Conservation (phyloP, 2,329 filamentous ascomycete species). For the Ophiocordyceps sinensis region DNA sequence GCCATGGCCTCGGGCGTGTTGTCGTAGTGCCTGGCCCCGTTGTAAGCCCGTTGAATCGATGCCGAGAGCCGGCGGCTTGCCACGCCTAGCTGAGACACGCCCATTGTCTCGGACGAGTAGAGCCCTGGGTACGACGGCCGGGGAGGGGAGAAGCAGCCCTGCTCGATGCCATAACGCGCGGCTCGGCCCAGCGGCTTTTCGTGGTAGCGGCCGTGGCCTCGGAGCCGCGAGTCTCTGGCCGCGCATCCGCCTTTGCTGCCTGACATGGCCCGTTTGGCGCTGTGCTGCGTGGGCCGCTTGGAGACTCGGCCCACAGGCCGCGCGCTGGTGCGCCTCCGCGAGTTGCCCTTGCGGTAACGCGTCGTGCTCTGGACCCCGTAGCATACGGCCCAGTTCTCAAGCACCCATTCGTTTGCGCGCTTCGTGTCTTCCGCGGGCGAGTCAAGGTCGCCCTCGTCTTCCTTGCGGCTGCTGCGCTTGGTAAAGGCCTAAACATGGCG, state of each 20-base stretch:
- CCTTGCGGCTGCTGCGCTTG: slow-evolving; percentile 21
- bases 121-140: slow-evolving; percentile 9
- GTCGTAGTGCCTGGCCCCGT: neutral
- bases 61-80: neutral
- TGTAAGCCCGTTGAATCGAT: neutral
- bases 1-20: slow-evolving; percentile 1
- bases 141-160: slow-evolving; percentile 4
- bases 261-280: slow-evolving; percentile 15
- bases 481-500: slow-evolving; percentile 20
- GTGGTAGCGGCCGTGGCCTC: slow-evolving; percentile 9
- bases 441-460: slow-evolving; percentile 2
- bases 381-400: slow-evolving; percentile 53
- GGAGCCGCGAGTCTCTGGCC: slow-evolving; percentile 12
- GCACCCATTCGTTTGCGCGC: slow-evolving; percentile 62
- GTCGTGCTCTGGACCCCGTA: slow-evolving; percentile 79
- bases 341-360: slow-evolving; percentile 46
- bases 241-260: slow-evolving; percentile 19
- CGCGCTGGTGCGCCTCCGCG: slow-evolving; percentile 10
- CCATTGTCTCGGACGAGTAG: slow-evolving; percentile 9
- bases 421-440: slow-evolving; percentile 26
- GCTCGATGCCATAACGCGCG: neutral
- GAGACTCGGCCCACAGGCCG: slow-evolving; percentile 5
- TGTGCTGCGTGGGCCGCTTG: slow-evolving; percentile 10
- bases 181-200: slow-evolving; percentile 3
- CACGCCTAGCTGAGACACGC: slow-evolving; percentile 8